Evolutionary conservation across 768 basidiomycete species (phyloP).

Genomic region (Naganishia onofrii): DNA sequence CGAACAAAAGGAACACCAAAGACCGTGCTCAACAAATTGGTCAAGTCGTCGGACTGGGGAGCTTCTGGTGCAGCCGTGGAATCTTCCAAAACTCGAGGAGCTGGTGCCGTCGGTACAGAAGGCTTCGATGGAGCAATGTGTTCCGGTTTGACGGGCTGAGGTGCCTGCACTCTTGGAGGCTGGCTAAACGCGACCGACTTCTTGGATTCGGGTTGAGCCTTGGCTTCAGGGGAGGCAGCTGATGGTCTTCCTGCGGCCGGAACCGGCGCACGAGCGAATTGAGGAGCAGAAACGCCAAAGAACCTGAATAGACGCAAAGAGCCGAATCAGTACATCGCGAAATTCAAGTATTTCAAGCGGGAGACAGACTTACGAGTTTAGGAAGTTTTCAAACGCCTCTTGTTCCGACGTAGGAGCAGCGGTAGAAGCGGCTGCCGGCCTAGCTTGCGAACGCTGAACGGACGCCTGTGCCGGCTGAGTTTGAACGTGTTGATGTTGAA

Average conservation of each 20-base stretch:
- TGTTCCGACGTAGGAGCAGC: neutral
- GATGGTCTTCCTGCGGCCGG: neutral
- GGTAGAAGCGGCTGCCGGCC: neutral
- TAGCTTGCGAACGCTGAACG: neutral
- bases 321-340: neutral
- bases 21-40: conserved; percentile 13
- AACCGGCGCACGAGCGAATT: neutral
- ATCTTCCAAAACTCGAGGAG: too few species aligned
- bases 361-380: neutral
- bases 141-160: neutral
- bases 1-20: conserved; percentile 4
- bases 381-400: conserved; percentile 16
- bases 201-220: neutral
- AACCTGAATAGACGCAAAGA: neutral
- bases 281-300: conserved; percentile 6
- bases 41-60: neutral
- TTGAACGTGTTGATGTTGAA: neutral
- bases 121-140: neutral
- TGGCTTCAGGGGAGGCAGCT: neutral
- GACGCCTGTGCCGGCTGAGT: neutral
- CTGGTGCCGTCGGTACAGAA: neutral
- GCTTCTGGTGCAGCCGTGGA: neutral
- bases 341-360: too few species aligned
- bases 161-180: too few species aligned
- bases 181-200: neutral